Percentiles rank a stretch among this genome's conserved stretches.
phyloP scores from a whole-genome alignment of 306 rosid species.

The Senna tora region DNA sequence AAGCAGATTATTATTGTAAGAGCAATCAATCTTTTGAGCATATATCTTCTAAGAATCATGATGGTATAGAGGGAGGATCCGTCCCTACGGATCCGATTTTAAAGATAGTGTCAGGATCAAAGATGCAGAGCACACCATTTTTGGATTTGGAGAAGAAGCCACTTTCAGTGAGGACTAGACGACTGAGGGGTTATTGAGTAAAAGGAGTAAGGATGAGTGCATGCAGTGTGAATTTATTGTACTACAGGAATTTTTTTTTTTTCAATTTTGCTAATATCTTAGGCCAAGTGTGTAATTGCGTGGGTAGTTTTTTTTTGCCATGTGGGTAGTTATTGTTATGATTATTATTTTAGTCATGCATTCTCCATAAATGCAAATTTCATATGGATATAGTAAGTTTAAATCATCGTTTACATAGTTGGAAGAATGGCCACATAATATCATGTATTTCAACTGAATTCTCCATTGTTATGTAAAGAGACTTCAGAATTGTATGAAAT shows the following conservation, averaged over 20 bases:
- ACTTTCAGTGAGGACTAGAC: conserved; percentile 57
- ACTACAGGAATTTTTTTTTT: background rate
- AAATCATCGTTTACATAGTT: conserved; percentile 8
- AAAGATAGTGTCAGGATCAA: conserved; percentile 39
- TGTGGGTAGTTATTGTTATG: too few relatives aligned
- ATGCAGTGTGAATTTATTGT: background rate
- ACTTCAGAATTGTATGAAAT: background rate
- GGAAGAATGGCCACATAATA: conserved; percentile 1
- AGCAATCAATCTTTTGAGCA: conserved; percentile 30
- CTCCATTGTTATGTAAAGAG: background rate
- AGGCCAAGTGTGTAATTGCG: conserved; percentile 17
- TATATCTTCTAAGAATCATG: conserved; percentile 42
- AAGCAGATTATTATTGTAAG: conserved; percentile 38
- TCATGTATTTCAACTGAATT: background rate
- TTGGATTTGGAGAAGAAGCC: conserved; percentile 56
- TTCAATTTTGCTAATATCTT: conserved; percentile 25
- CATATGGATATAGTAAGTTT: conserved; percentile 13
- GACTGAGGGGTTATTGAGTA: conserved; percentile 41
- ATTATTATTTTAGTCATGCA: conserved; percentile 14
- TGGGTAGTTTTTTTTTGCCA: too few relatives aligned
- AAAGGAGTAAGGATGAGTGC: background rate
- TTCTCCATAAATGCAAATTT: conserved; percentile 24
- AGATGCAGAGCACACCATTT: conserved; percentile 37
- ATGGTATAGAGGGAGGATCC: conserved; percentile 42
- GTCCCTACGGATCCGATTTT: conserved; percentile 15